phyloP scores from a whole-genome alignment of 306 rosid genomes.

The Styphnolobium japonicum region DNA sequence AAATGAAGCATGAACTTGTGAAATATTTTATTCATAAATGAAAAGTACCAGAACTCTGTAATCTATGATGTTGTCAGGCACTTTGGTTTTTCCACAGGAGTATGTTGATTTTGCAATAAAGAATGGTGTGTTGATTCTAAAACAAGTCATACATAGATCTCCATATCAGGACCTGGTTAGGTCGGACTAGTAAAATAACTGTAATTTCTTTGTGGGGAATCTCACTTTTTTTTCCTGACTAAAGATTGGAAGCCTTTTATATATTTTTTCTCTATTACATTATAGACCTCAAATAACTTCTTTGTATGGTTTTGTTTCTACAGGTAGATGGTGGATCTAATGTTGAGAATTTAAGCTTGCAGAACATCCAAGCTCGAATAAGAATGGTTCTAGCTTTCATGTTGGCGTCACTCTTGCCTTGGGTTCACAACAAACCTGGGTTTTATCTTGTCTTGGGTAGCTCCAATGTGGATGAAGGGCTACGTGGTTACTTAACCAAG shows the following conservation, averaged over 20 bases:
- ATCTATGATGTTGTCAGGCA: neutral
- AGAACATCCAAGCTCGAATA: slow-evolving; percentile 93
- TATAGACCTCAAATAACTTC: neutral
- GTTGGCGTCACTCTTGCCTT: slow-evolving; percentile 93
- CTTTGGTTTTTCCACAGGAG: neutral
- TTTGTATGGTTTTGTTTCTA: slow-evolving; percentile 26
- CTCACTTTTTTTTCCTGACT: neutral
- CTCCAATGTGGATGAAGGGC: slow-evolving; percentile 92
- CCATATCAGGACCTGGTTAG: neutral
- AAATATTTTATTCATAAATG: slow-evolving; percentile 2
- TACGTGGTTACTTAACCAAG: slow-evolving; percentile 92
- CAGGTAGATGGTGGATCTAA: slow-evolving; percentile 96
- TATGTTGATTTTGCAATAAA: neutral
- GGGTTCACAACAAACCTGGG: slow-evolving; percentile 89
- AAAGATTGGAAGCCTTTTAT: neutral
- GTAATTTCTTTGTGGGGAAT: neutral
- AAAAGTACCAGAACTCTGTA: neutral
- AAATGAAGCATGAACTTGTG: slow-evolving; percentile 24
- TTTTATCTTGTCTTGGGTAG: slow-evolving; percentile 95
- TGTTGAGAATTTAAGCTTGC: slow-evolving; percentile 78
- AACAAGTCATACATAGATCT: slow-evolving; percentile 1
- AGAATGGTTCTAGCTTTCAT: slow-evolving; percentile 97
- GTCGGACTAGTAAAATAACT: slow-evolving; percentile 1
- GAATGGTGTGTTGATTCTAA: neutral
- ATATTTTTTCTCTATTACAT: neutral